Percentiles rank a stretch among this genome's conserved stretches.
Conservation (phyloP, 192 early-diverging fungal genomes). For the Phlyctochytrium arcticum region DNA sequence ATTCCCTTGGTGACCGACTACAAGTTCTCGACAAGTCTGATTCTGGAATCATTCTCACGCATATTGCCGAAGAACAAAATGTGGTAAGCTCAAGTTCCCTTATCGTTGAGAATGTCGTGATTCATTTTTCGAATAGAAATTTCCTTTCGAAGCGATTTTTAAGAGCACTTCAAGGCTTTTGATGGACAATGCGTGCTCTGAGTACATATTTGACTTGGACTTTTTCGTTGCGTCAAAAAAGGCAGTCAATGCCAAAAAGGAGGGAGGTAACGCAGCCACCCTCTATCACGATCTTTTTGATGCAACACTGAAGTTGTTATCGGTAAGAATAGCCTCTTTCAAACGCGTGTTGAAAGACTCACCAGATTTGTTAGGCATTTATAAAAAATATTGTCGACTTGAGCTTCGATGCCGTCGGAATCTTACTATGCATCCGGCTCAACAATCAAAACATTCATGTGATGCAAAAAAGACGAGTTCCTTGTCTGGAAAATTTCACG, state of each 20-base stretch:
- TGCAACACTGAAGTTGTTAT: slow-evolving; percentile 67
- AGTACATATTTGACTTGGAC: slow-evolving; percentile 88
- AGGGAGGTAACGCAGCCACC: slow-evolving; percentile 27
- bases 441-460: slow-evolving; percentile 77
- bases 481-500: slow-evolving; percentile 77
- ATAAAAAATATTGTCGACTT: slow-evolving; percentile 71
- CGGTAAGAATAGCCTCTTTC: slow-evolving; percentile 33
- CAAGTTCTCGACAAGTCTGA: slow-evolving; percentile 69
- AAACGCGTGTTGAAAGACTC: not conserved
- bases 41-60: slow-evolving; percentile 79
- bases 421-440: slow-evolving; percentile 85
- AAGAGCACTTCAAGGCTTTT: slow-evolving; percentile 87
- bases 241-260: not conserved
- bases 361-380: slow-evolving; percentile 21
- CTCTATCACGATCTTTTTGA: slow-evolving; percentile 89
- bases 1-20: slow-evolving; percentile 79
- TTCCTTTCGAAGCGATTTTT: slow-evolving; percentile 86
- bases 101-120: not conserved
- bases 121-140: slow-evolving; percentile 36
- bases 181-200: slow-evolving; percentile 91
- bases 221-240: slow-evolving; percentile 78
- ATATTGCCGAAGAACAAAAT: slow-evolving; percentile 73
- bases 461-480: slow-evolving; percentile 75
- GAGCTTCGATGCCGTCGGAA: slow-evolving; percentile 82
- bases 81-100: slow-evolving; percentile 37